These are phyloP conservation scores for Suhomyces pyralidae DNA, from an alignment of 805 yeast genomes.

Conservation along the genomic window DNA sequence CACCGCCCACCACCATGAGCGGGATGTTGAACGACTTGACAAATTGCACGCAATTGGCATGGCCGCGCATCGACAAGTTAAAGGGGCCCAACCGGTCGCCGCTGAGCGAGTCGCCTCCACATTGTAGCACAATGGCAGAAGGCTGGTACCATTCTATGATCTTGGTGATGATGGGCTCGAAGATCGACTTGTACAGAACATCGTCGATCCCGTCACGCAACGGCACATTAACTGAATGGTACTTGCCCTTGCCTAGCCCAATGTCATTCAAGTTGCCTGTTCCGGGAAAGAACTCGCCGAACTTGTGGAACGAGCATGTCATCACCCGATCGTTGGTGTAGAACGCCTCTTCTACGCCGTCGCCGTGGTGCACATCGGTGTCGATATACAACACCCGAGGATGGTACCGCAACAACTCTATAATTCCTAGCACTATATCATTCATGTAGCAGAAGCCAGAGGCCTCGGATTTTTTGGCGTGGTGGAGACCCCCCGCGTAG, in stretches of 20 bases:
- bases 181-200: constrained; percentile 24
- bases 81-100: constrained; percentile 28
- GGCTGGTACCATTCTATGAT: constrained; percentile 31
- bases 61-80: constrained; percentile 27
- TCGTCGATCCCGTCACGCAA: constrained; percentile 29
- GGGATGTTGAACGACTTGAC: constrained; percentile 25
- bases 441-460: constrained; percentile 26
- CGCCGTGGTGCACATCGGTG: constrained; percentile 28
- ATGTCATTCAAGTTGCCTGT: constrained; percentile 28
- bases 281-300: constrained; percentile 29
- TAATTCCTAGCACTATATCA: constrained; percentile 26
- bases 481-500: constrained; percentile 28
- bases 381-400: constrained; percentile 26
- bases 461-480: constrained; percentile 26
- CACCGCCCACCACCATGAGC: constrained; percentile 28
- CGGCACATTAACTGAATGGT: constrained; percentile 26
- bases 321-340: constrained; percentile 27
- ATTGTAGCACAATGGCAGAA: constrained; percentile 24
- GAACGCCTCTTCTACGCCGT: constrained; percentile 28
- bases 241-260: constrained; percentile 26
- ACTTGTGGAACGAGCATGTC: constrained; percentile 27
- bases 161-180: constrained; percentile 24
- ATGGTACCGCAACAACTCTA: constrained; percentile 24
- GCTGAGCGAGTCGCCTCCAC: constrained; percentile 27
- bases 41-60: constrained; percentile 25